Percentiles rank a stretch among this genome's conserved stretches.
Conservation (phyloP, 2,329 filamentous ascomycete genomes). For the Stagonosporopsis chrysanthemi region DNA sequence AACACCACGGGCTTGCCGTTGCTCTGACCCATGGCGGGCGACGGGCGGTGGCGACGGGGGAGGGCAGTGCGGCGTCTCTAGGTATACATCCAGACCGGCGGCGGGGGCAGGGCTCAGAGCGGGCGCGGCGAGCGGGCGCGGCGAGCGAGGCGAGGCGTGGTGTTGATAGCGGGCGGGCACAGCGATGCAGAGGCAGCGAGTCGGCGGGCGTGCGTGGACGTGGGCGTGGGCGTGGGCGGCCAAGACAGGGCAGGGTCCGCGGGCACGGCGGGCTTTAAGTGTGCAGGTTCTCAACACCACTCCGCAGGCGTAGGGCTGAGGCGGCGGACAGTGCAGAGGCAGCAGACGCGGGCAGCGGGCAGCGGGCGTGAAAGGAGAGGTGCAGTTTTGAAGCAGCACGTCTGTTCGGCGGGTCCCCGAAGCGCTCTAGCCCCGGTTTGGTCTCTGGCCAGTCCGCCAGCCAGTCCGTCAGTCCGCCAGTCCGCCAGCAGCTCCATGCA, state of each 20-base stretch:
- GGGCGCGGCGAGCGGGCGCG: no score
- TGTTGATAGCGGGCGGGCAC: slow-evolving; percentile 10
- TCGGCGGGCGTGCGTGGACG: neutral
- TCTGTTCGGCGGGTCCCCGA: slow-evolving; percentile 18
- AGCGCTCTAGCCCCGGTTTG: slow-evolving; percentile 18
- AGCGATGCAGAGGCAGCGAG: slow-evolving; percentile 1
- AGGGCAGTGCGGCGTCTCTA: slow-evolving; percentile 3
- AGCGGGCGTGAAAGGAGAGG: slow-evolving; percentile 20
- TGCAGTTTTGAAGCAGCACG: slow-evolving; percentile 23
- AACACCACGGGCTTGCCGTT: slow-evolving; percentile 93
- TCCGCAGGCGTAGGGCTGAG: slow-evolving; percentile 6
- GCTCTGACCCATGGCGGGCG: slow-evolving; percentile 81
- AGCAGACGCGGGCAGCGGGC: neutral
- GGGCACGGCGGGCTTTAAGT: slow-evolving; percentile 9
- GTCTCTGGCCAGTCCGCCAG: slow-evolving; percentile 14
- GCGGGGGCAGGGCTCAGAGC: no score
- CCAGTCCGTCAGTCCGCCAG: no score
- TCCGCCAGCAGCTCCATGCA: slow-evolving; percentile 15
- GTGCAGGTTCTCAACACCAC: slow-evolving; percentile 6
- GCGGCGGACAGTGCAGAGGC: neutral
- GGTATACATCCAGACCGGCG: slow-evolving; percentile 16
- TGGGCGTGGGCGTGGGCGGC: slow-evolving; percentile 4
- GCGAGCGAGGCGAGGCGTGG: neutral
- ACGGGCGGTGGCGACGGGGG: slow-evolving; percentile 5
- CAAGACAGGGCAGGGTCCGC: slow-evolving; percentile 13